These are phyloP conservation scores for Colletotrichum higginsianum DNA, from an alignment of 2,329 filamentous ascomycete genomes.

Conservation along the genomic window DNA sequence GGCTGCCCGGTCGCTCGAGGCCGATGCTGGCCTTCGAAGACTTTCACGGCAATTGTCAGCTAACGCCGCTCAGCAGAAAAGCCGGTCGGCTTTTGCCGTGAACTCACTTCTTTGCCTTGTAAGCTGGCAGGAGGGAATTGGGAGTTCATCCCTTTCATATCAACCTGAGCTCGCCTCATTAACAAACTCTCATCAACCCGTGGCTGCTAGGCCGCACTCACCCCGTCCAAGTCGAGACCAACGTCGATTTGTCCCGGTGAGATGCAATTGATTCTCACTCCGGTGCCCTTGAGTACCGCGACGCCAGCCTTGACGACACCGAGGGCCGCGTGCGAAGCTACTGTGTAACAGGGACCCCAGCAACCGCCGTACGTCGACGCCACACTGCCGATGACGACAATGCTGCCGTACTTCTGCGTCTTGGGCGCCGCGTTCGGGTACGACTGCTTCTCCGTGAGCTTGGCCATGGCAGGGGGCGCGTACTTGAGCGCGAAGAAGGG, in stretches of 20 bases:
- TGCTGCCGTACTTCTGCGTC: slow-evolving; percentile 71
- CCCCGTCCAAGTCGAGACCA: slow-evolving; percentile 59
- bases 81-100: neutral
- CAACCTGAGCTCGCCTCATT: slow-evolving; percentile 53
- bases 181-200: neutral
- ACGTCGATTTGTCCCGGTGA: slow-evolving; percentile 58
- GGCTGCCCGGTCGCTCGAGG: slow-evolving; percentile 69
- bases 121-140: slow-evolving; percentile 70
- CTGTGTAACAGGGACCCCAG: slow-evolving; percentile 74
- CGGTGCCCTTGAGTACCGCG: slow-evolving; percentile 69
- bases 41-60: slow-evolving; percentile 42
- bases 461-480: slow-evolving; percentile 74
- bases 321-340: slow-evolving; percentile 72
- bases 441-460: slow-evolving; percentile 66
- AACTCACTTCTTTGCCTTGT: slow-evolving; percentile 62
- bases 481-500: slow-evolving; percentile 78
- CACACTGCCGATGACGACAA: slow-evolving; percentile 73
- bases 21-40: slow-evolving; percentile 67
- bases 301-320: slow-evolving; percentile 73
- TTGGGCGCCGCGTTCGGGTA: slow-evolving; percentile 75
- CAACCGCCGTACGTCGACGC: slow-evolving; percentile 71
- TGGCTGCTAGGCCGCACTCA: slow-evolving; percentile 43
- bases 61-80: neutral
- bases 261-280: slow-evolving; percentile 71
- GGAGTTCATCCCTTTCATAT: slow-evolving; percentile 63